Conservation (phyloP, 1,139 yeast genomes). For the Scheffersomyces parashehatae region DNA sequence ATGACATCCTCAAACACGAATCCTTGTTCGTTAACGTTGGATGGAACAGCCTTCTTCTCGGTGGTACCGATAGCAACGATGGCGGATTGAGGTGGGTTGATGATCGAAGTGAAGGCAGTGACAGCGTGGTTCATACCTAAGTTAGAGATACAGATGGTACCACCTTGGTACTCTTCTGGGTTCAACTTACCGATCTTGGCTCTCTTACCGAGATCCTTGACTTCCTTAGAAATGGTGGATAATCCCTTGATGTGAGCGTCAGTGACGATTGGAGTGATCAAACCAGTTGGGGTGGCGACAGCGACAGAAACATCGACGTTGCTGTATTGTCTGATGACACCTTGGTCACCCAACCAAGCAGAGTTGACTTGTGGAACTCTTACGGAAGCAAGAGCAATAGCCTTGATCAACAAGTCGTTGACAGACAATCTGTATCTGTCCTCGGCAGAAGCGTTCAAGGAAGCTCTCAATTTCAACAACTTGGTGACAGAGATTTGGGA, state of each 20-base stretch:
- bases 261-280: slow-evolving; percentile 92
- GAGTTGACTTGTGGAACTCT: slow-evolving; percentile 95
- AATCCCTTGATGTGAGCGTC: slow-evolving; percentile 88
- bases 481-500: slow-evolving; percentile 85
- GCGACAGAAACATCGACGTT: slow-evolving; percentile 97
- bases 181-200: slow-evolving; percentile 90
- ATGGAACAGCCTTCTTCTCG: slow-evolving; percentile 91
- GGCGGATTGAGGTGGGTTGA: slow-evolving; percentile 96
- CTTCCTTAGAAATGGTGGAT: slow-evolving; percentile 72
- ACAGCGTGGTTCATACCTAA: slow-evolving; percentile 98
- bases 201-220: slow-evolving; percentile 93
- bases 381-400: slow-evolving; percentile 83
- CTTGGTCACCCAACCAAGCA: slow-evolving; percentile 87
- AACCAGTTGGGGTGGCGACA: slow-evolving; percentile 96
- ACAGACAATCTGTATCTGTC: slow-evolving; percentile 91
- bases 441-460: slow-evolving; percentile 81
- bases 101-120: slow-evolving; percentile 87
- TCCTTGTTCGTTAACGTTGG: slow-evolving; percentile 86
- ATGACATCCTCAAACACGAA: slow-evolving; percentile 89
- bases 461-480: slow-evolving; percentile 86
- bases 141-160: slow-evolving; percentile 97
- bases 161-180: slow-evolving; percentile 99
- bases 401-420: slow-evolving; percentile 92
- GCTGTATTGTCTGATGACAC: slow-evolving; percentile 87
- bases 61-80: slow-evolving; percentile 93